These are phyloP conservation scores for Dryas integrifolia DNA, from an alignment of 331 rosid genomes.

Conservation along the genomic window DNA sequence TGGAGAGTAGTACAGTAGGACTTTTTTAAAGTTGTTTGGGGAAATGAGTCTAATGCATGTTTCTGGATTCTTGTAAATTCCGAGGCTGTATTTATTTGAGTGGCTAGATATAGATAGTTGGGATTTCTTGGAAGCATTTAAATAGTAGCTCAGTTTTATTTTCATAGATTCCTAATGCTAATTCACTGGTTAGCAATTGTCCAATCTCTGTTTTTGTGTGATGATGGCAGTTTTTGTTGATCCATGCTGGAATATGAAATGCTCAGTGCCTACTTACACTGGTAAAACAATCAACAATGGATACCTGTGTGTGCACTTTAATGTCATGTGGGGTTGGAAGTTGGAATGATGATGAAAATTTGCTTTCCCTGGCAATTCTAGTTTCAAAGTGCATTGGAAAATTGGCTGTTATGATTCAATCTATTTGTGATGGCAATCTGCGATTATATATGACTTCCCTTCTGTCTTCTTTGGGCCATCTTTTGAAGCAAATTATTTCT, in stretches of 20 bases:
- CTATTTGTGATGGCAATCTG: neutral
- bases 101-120: neutral
- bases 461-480: neutral
- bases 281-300: too few species aligned
- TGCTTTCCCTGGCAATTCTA: neutral
- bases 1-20: slow-evolving; percentile 43
- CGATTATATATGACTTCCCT: neutral
- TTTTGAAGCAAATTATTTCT: neutral
- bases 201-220: neutral
- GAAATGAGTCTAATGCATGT: neutral
- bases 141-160: neutral
- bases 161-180: neutral
- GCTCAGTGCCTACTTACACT: neutral
- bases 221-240: neutral
- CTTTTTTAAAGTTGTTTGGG: neutral
- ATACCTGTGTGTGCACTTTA: too few species aligned
- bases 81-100: neutral
- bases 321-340: neutral
- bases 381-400: neutral
- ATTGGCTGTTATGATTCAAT: neutral
- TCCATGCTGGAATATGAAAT: neutral
- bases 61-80: slow-evolving; percentile 24
- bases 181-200: neutral
- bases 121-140: neutral
- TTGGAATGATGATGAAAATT: neutral